Percentiles rank a stretch among this genome's conserved stretches.
These are phyloP conservation scores for Thelonectria rubi DNA, from an alignment of 2,329 filamentous ascomycete species.

Conservation along the genomic window DNA sequence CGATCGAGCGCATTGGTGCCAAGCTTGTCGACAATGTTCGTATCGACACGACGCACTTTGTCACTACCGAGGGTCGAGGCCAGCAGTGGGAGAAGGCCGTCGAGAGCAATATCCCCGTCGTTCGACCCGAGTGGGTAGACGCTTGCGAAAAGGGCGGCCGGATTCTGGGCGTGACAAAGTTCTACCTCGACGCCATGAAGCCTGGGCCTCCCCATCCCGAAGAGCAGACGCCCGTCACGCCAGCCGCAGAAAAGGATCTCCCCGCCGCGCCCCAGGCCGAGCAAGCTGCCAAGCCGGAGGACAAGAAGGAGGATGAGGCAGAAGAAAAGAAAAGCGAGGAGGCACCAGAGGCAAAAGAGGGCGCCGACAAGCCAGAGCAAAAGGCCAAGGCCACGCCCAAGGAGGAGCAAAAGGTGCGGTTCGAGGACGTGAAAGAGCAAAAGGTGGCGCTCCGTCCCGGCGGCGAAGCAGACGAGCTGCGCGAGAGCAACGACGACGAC, in stretches of 20 bases:
- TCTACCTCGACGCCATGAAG: constrained; percentile 85
- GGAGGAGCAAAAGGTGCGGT: constrained; percentile 65
- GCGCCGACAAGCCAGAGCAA: constrained; percentile 47
- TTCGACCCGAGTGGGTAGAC: constrained; percentile 95
- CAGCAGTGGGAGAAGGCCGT: constrained; percentile 94
- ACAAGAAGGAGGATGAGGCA: constrained; percentile 42
- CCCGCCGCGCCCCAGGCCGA: constrained; percentile 39
- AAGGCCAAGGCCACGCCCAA: constrained; percentile 46
- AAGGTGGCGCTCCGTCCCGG: constrained; percentile 60
- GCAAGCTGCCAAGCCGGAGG: constrained; percentile 38
- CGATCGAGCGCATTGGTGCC: constrained; percentile 88
- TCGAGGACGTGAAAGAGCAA: constrained; percentile 65
- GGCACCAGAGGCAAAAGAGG: constrained; percentile 31
- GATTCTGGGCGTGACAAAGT: constrained; percentile 93
- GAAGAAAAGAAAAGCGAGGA: neutral
- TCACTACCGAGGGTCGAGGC: constrained; percentile 92
- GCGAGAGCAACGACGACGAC: constrained; percentile 44
- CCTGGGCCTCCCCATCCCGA: constrained; percentile 55
- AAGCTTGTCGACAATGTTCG: constrained; percentile 89
- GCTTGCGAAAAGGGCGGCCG: constrained; percentile 94
- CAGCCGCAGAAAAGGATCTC: constrained; percentile 47
- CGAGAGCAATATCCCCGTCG: constrained; percentile 97
- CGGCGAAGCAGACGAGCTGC: constrained; percentile 39
- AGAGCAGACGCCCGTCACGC: constrained; percentile 43
- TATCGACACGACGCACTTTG: constrained; percentile 98